These are phyloP conservation scores for Malus sieversii DNA, from an alignment of 306 rosid genomes.

Conservation along the genomic window DNA sequence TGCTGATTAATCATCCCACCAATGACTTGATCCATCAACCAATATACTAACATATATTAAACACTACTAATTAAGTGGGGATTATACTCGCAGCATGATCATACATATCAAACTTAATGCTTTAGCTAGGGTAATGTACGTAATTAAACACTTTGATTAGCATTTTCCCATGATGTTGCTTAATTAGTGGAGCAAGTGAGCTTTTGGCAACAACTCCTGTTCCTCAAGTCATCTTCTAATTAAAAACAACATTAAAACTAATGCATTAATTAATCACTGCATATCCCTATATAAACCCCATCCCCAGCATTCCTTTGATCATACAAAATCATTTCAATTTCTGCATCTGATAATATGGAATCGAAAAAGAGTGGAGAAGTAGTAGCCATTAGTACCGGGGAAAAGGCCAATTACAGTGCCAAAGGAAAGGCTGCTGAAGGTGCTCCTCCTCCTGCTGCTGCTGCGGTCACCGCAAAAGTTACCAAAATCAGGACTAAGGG, in stretches of 20 bases:
- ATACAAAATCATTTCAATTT: not conserved
- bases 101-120: not conserved
- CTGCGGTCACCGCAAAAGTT: constrained; percentile 29
- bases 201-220: constrained; percentile 9
- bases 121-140: not conserved
- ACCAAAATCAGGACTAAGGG: not conserved
- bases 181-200: not conserved
- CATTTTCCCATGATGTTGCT: not conserved
- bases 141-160: not conserved
- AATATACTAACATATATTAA: not conserved
- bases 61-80: not conserved
- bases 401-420: constrained; percentile 17
- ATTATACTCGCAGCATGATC: not conserved
- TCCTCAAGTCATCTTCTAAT: not conserved
- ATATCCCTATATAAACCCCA: not conserved
- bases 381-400: constrained; percentile 15
- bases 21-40: not conserved
- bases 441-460: not conserved
- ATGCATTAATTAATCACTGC: constrained; percentile 18
- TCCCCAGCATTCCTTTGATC: not conserved
- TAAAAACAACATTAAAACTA: not conserved
- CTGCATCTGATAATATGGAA: constrained; percentile 25
- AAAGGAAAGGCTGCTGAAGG: constrained; percentile 35
- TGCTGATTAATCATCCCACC: not conserved
- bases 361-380: not conserved